Percentiles rank a stretch among this genome's conserved stretches.
Evolutionary conservation across 176 grass and related monocot genomes (phyloP).

Genomic region (Guadua angustifolia): DNA sequence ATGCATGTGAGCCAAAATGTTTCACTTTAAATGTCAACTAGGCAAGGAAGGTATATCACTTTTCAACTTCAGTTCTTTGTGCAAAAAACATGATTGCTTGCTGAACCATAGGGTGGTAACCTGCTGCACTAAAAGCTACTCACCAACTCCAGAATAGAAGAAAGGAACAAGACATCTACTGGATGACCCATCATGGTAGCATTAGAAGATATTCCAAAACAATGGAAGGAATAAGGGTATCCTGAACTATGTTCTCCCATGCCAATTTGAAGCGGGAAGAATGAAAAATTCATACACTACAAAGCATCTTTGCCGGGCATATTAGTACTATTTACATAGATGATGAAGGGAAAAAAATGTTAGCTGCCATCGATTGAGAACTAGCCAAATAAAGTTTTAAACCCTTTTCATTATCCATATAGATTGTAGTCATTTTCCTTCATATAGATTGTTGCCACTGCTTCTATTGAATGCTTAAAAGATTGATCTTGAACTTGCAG

Average conservation of each 20-base stretch:
- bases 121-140: neutral
- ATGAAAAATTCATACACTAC: neutral
- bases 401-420: conserved; percentile 21
- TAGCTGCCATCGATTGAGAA: neutral
- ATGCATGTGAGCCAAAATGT: no score
- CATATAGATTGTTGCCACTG: no score
- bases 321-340: neutral
- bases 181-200: no score
- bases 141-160: conserved; percentile 1
- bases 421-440: no score
- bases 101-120: conserved; percentile 21
- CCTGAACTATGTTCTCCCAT: neutral
- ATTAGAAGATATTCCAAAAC: conserved; percentile 6
- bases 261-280: conserved; percentile 20
- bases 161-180: no score
- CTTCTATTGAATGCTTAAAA: no score
- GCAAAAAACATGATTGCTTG: neutral
- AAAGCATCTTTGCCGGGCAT: neutral
- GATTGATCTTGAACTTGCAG: no score
- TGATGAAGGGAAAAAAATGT: neutral
- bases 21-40: no score
- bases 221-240: conserved; percentile 4
- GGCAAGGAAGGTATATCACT: conserved; percentile 20
- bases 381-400: neutral
- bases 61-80: neutral